Evolutionary conservation across 2,329 filamentous ascomycete species (phyloP).

Genomic region (Pyrenochaeta sp.): DNA sequence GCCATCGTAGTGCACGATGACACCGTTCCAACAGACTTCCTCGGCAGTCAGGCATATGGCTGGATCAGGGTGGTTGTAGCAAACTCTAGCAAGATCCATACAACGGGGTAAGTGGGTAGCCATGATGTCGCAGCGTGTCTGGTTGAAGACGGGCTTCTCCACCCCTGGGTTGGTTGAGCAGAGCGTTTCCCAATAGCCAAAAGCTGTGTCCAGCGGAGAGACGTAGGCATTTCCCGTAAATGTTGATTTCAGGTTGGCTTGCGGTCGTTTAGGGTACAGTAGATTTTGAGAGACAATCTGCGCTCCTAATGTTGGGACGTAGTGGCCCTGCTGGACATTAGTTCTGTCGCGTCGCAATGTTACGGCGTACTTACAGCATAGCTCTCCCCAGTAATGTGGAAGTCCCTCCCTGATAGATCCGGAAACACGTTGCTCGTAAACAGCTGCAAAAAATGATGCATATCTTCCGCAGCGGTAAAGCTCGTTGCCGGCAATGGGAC

Average conservation of each 20-base stretch:
- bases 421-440: slow-evolving; percentile 59
- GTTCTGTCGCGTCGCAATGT: background rate
- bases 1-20: slow-evolving; percentile 53
- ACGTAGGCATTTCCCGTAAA: slow-evolving; percentile 59
- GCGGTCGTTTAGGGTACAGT: slow-evolving; percentile 50
- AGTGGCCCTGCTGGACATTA: slow-evolving; percentile 52
- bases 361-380: slow-evolving; percentile 52
- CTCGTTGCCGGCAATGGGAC: slow-evolving; percentile 49
- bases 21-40: slow-evolving; percentile 49
- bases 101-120: slow-evolving; percentile 57
- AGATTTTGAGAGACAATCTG: slow-evolving; percentile 57
- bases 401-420: slow-evolving; percentile 44
- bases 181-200: slow-evolving; percentile 58
- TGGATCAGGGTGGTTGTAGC: slow-evolving; percentile 52
- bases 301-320: slow-evolving; percentile 56
- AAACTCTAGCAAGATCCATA: slow-evolving; percentile 52
- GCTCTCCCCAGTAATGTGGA: slow-evolving; percentile 61
- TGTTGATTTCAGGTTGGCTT: slow-evolving; percentile 56
- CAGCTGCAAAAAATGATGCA: slow-evolving; percentile 60
- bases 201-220: slow-evolving; percentile 52
- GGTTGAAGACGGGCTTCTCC: slow-evolving; percentile 54
- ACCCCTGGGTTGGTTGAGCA: slow-evolving; percentile 58
- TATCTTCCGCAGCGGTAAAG: slow-evolving; percentile 56
- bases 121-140: slow-evolving; percentile 58
- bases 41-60: slow-evolving; percentile 52